Percentiles rank a stretch among this genome's conserved stretches.
These are phyloP conservation scores for Rhodamnia rubescens DNA, from an alignment of 345 rosid genomes.

Conservation along the genomic window DNA sequence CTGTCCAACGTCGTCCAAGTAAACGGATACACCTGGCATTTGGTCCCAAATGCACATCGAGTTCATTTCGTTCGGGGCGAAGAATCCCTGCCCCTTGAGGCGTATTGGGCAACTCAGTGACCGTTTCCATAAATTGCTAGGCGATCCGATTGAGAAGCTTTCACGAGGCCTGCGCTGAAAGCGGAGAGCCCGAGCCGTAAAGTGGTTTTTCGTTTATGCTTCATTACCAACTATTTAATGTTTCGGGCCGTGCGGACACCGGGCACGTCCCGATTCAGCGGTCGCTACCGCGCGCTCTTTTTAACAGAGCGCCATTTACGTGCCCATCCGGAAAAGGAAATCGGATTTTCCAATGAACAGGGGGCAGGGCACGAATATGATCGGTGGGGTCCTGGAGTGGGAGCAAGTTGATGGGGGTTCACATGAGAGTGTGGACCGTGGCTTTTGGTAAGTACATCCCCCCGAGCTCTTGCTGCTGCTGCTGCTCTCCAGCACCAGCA, in stretches of 20 bases:
- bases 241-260: neutral
- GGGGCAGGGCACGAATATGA: neutral
- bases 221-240: rapidly evolving
- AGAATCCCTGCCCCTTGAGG: too few species aligned
- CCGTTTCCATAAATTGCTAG: neutral
- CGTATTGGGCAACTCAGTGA: rapidly evolving
- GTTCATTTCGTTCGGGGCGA: neutral
- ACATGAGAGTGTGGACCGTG: conserved; percentile 8
- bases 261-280: rapidly evolving
- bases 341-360: neutral
- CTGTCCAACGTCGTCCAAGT: neutral
- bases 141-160: neutral
- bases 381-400: neutral
- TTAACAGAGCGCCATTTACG: neutral
- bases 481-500: conserved; percentile 5
- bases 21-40: neutral
- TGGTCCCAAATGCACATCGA: neutral
- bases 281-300: neutral
- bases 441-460: conserved; percentile 14
- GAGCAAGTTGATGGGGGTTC: conserved; percentile 16
- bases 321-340: neutral
- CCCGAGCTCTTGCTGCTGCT: conserved; percentile 3
- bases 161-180: rapidly evolving
- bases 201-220: rapidly evolving
- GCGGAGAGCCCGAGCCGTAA: neutral